Evolutionary conservation across 192 early-diverging fungal species (phyloP).

Genomic region (Coemansia sp.): DNA sequence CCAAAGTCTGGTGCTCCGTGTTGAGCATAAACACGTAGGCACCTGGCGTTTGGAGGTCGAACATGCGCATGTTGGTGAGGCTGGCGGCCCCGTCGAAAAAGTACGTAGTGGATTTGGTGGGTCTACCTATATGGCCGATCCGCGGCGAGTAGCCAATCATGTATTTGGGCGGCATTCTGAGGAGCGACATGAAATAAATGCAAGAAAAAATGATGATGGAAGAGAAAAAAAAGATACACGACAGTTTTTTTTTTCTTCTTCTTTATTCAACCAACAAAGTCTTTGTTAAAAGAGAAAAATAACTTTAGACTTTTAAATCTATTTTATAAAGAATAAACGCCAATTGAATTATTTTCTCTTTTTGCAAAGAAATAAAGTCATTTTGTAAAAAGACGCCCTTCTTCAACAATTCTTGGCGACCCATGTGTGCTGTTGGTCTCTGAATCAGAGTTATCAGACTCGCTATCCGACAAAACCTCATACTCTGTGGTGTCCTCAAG

Average conservation of each 20-base stretch:
- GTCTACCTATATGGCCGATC: background rate
- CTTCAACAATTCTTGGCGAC: background rate
- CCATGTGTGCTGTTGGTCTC: no score
- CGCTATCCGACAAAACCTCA: slow-evolving; percentile 15
- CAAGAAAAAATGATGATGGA: background rate
- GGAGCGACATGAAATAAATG: background rate
- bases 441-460: slow-evolving; percentile 19
- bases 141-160: background rate
- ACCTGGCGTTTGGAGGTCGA: slow-evolving; percentile 2
- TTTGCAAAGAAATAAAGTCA: background rate
- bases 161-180: background rate
- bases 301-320: background rate
- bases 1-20: background rate
- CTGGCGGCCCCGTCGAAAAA: slow-evolving; percentile 10
- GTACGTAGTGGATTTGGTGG: background rate
- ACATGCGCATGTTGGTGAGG: slow-evolving; percentile 14
- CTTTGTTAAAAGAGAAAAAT: no score
- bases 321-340: background rate
- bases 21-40: slow-evolving; percentile 14
- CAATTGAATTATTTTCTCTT: background rate
- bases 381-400: background rate
- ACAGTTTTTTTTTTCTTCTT: no score
- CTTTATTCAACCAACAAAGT: no score
- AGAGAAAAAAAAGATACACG: background rate
- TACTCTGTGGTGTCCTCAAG: background rate